A percentile compares a stretch with the other conserved stretches of the same genome.
Conservation (phyloP, 2,329 filamentous ascomycete genomes). For the Sporothrix euskadiensis region DNA sequence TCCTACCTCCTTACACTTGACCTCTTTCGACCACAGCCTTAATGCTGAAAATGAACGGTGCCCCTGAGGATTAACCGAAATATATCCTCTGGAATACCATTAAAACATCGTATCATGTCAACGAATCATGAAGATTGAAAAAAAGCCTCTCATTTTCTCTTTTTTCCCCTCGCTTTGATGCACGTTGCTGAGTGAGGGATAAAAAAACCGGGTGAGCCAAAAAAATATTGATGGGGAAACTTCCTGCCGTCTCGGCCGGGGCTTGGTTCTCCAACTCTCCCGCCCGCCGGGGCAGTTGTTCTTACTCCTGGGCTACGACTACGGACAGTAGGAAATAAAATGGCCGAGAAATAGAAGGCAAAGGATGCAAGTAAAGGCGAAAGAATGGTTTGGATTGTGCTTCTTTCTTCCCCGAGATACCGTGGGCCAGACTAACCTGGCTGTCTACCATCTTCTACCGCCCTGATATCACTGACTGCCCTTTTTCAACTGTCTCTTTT, state of each 20-base stretch:
- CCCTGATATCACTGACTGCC: not conserved
- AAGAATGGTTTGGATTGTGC: not conserved
- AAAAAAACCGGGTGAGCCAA: not conserved
- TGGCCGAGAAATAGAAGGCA: not conserved
- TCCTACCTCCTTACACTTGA: not conserved
- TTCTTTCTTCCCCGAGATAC: not conserved
- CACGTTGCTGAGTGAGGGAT: conserved; percentile 2
- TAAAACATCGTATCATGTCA: not conserved
- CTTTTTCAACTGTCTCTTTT: not conserved
- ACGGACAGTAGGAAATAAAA: not conserved
- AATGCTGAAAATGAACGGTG: not conserved
- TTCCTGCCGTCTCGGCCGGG: not conserved
- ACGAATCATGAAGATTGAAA: not conserved
- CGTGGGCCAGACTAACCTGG: not conserved
- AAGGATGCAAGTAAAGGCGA: not conserved
- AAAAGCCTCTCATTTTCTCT: not conserved
- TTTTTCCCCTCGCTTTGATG: not conserved
- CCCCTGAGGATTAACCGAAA: not conserved
- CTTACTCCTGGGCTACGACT: not conserved
- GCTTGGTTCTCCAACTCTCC: not conserved
- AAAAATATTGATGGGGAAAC: not conserved
- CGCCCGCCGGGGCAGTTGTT: not conserved
- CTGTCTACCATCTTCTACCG: not conserved
- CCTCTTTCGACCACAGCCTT: not conserved
- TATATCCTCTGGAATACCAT: not conserved